Evolutionary conservation across 495 filamentous ascomycete species (phyloP), one percentile per base, ranked within the genome.

Genomic region (Aspergillus bridgeri): DNA sequence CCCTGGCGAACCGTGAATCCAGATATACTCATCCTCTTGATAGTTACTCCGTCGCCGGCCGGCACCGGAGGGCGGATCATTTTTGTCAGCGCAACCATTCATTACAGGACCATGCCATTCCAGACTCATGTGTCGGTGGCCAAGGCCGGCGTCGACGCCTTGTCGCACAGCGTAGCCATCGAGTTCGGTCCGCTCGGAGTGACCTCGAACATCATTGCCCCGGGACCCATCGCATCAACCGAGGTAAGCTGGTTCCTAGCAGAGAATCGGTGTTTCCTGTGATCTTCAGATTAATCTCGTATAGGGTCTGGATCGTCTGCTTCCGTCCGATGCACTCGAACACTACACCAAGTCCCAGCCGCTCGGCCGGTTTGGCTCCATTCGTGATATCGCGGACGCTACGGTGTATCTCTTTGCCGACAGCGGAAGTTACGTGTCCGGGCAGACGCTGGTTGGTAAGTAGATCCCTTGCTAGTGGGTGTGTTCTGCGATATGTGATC

Each of bases 311-410:
- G 75, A 75, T 11, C 76, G 76, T 38, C 67, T 79, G 13, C 60
- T 79, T 18, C 75, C 76, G 20, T 65, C 71, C 3, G 65, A 74
- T 46, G 59, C 62, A 21, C 64, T 66, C 49, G 65, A 66, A 17
- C 62, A 58, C 11, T 72, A 72, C 25, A 63, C 51, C 49, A 71
- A 66, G 54, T 54, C 69, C 65, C 51, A 91, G 20, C 94, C 94
- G 0, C 69, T 88, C 0, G 90, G 91, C 13, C 78, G 91, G 49
- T 81, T 81, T 60, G 94, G 93, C n/a, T 84, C 80, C 1, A 83
- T 96, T 8, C 85, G 85, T 56, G 93, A 98, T 63, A 92, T 98
- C 65, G 89, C 92, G 0, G 92, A 98, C 75, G 90, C 92, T 17
- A 96, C 92, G 0, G 85, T 98, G 0, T 98, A 83, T 61, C 70